Evolutionary conservation across 108 stramenopile species (phyloP).

Genomic region (Skeletonema marinoi): DNA sequence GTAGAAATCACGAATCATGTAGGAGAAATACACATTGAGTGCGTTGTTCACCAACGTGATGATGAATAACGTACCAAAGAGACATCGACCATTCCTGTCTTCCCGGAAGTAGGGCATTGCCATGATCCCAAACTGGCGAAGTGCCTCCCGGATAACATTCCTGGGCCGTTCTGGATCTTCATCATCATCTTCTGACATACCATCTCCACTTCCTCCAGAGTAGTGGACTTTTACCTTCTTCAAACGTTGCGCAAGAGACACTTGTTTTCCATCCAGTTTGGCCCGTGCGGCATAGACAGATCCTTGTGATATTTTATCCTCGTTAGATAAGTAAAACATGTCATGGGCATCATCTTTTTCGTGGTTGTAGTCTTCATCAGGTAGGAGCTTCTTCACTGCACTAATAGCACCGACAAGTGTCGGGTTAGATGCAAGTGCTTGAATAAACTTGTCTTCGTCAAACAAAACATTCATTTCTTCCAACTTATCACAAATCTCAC

Average conservation of each 20-base stretch:
- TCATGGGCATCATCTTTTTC: neutral
- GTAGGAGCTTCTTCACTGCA: neutral
- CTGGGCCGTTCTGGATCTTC: neutral
- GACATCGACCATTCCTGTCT: conserved; percentile 27
- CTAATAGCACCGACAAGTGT: neutral
- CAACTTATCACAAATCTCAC: neutral
- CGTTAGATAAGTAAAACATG: neutral
- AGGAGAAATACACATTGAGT: conserved; percentile 76
- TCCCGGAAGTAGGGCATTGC: conserved; percentile 57
- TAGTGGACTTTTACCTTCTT: neutral
- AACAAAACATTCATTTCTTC: neutral
- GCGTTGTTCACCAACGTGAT: conserved; percentile 72
- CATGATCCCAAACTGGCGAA: conserved; percentile 45
- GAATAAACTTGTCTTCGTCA: neutral
- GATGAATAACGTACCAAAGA: conserved; percentile 51
- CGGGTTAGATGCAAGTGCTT: neutral
- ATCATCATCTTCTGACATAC: neutral
- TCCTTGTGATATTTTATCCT: neutral
- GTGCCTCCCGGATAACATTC: conserved; percentile 12
- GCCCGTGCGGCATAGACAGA: neutral
- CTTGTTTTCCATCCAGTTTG: neutral
- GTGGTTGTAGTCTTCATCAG: neutral
- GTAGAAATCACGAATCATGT: conserved; percentile 82
- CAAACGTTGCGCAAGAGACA: neutral
- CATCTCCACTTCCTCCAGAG: neutral